These are phyloP conservation scores for Lasiosphaeria ovina DNA, from an alignment of 495 filamentous ascomycete species.

Conservation along the genomic window DNA sequence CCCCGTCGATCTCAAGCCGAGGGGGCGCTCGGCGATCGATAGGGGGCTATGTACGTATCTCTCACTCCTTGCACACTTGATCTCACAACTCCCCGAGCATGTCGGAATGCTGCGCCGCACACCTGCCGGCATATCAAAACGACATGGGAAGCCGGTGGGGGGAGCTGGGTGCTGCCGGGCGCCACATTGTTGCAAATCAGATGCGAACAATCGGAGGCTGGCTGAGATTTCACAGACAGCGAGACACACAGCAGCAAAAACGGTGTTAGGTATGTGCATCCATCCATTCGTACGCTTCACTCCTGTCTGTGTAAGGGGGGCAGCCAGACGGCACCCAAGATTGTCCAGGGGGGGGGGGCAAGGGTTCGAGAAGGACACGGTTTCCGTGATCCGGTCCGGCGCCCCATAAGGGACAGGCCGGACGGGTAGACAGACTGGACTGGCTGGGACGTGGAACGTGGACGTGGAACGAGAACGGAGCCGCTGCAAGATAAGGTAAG, in stretches of 20 bases:
- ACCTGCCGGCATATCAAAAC: conserved; percentile 13
- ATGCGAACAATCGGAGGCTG: conserved; percentile 3
- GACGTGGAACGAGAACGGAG: not conserved
- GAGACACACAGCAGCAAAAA: not conserved
- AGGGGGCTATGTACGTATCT: not conserved
- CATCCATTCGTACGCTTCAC: too few species aligned
- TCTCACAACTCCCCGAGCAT: not conserved
- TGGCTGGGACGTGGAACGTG: too few species aligned
- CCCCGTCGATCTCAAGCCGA: conserved; percentile 3
- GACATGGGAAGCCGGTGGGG: conserved; percentile 2
- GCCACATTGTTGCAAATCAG: conserved; percentile 2
- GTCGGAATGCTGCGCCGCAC: conserved; percentile 14
- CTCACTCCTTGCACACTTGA: conserved; percentile 1
- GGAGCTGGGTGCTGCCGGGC: conserved; percentile 8
- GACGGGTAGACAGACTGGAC: too few species aligned
- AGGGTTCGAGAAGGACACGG: conserved; percentile 1
- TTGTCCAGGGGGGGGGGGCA: not conserved
- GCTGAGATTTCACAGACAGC: not conserved
- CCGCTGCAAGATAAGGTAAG: conserved; percentile 6
- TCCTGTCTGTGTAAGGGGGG: not conserved
- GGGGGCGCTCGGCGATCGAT: conserved; percentile 1
- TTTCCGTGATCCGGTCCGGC: not conserved
- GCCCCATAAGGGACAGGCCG: not conserved
- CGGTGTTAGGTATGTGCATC: too few species aligned
- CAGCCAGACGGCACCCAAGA: not conserved